Conservation (phyloP, 176 grass and related monocot genomes). For the Avena insularis region DNA sequence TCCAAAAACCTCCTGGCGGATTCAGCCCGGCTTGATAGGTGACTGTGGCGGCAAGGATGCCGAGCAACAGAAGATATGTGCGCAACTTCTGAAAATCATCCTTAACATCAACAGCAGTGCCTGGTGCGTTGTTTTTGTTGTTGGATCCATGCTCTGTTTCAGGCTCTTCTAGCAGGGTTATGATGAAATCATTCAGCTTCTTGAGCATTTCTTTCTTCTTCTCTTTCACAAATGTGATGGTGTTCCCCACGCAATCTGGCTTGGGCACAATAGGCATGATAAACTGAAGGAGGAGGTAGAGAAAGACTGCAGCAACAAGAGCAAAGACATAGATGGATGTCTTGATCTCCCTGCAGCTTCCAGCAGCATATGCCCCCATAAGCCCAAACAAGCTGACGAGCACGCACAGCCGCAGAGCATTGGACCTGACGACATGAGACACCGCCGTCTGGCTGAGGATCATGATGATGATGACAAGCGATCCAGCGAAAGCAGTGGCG, state of each 20-base stretch:
- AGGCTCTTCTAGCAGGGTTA: not conserved
- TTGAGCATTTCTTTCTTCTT: not conserved
- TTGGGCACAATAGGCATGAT: constrained; percentile 30
- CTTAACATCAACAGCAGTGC: not conserved
- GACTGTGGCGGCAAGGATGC: constrained; percentile 48
- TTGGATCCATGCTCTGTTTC: not conserved
- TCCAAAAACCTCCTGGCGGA: constrained; percentile 53
- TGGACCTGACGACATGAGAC: constrained; percentile 52
- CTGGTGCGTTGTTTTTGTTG: not conserved
- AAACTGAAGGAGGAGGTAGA: constrained; percentile 42
- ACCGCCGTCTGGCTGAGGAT: constrained; percentile 42
- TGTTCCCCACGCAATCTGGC: not conserved
- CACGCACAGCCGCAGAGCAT: constrained; percentile 50
- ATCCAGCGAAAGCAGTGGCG: constrained; percentile 48
- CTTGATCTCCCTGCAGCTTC: constrained; percentile 50
- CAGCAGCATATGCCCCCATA: constrained; percentile 52
- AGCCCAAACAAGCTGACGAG: constrained; percentile 51
- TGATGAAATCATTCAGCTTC: constrained; percentile 18
- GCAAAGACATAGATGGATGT: constrained; percentile 51
- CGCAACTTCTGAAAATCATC: constrained; percentile 41
- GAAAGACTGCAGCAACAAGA: constrained; percentile 41
- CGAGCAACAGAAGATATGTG: constrained; percentile 50
- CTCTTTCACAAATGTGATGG: not conserved
- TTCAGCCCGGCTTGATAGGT: constrained; percentile 55
- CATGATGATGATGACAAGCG: constrained; percentile 55